Evolutionary conservation across 2,329 filamentous ascomycete species (phyloP).

Genomic region (Clarireedia homoeocarpa): DNA sequence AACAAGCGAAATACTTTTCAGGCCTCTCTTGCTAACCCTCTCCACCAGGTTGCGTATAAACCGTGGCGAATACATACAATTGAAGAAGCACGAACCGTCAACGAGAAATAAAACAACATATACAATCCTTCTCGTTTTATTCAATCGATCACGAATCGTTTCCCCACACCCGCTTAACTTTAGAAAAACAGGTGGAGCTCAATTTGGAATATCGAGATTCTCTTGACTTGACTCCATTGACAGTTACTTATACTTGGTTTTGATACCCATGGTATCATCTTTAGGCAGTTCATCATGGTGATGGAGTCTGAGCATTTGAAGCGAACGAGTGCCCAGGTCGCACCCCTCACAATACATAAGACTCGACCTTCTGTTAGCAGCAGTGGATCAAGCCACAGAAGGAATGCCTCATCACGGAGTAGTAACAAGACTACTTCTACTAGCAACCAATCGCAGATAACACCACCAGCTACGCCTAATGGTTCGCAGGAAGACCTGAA

Average conservation of each 20-base stretch:
- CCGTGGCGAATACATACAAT: neutral
- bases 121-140: neutral
- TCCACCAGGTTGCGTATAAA: slow-evolving; percentile 3
- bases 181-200: neutral
- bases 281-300: slow-evolving; percentile 25
- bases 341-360: slow-evolving; percentile 49
- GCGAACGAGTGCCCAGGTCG: slow-evolving; percentile 53
- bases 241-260: neutral
- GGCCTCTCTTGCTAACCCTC: slow-evolving; percentile 7
- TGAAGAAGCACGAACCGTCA: neutral
- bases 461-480: slow-evolving; percentile 69
- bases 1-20: slow-evolving; percentile 5
- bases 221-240: neutral
- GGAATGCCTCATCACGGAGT: slow-evolving; percentile 36
- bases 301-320: slow-evolving; percentile 22
- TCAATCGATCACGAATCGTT: neutral
- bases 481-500: slow-evolving; percentile 50
- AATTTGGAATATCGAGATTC: neutral
- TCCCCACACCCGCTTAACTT: neutral
- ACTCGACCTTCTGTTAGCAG: slow-evolving; percentile 29
- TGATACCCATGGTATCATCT: slow-evolving; percentile 3
- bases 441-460: slow-evolving; percentile 48
- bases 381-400: slow-evolving; percentile 32
- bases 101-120: neutral
- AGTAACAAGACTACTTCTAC: slow-evolving; percentile 22